Evolutionary conservation across 805 yeast species (phyloP).

Genomic region (Debaryomyces hansenii): DNA sequence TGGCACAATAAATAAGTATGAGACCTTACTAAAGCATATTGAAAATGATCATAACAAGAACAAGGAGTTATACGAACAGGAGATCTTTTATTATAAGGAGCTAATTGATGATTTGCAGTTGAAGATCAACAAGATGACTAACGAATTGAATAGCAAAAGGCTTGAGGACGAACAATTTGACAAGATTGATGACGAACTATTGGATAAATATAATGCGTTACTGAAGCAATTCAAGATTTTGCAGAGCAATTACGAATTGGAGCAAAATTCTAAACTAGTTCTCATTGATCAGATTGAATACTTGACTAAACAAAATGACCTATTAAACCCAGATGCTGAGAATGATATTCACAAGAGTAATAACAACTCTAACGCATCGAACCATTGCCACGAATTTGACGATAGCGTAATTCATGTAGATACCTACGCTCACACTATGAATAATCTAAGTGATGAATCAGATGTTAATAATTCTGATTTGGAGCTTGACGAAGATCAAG

Average conservation of each 20-base stretch:
- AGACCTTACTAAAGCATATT: conserved; percentile 24
- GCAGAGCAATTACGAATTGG: conserved; percentile 52
- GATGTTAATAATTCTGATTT: neutral
- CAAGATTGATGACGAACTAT: conserved; percentile 10
- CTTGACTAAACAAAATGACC: conserved; percentile 37
- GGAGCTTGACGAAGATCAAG: conserved; percentile 13
- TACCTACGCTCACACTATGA: conserved; percentile 19
- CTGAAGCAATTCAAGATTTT: conserved; percentile 39
- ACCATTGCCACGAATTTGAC: conserved; percentile 14
- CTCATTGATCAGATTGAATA: conserved; percentile 56
- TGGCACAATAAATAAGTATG: conserved; percentile 24
- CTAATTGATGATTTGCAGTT: conserved; percentile 31
- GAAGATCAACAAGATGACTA: conserved; percentile 18
- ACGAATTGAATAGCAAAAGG: conserved; percentile 14
- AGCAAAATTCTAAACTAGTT: conserved; percentile 49
- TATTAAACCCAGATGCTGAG: neutral
- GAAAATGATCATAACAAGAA: conserved; percentile 29
- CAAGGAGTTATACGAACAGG: conserved; percentile 28
- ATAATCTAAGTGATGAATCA: conserved; percentile 16
- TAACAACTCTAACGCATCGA: conserved; percentile 4
- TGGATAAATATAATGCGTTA: conserved; percentile 28
- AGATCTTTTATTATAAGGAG: conserved; percentile 31
- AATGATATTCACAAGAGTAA: neutral
- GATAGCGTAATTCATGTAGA: conserved; percentile 3
- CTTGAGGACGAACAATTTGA: conserved; percentile 9